Conservation (phyloP, 2,329 filamentous ascomycete species). For the Cryoendolithus antarcticus region DNA sequence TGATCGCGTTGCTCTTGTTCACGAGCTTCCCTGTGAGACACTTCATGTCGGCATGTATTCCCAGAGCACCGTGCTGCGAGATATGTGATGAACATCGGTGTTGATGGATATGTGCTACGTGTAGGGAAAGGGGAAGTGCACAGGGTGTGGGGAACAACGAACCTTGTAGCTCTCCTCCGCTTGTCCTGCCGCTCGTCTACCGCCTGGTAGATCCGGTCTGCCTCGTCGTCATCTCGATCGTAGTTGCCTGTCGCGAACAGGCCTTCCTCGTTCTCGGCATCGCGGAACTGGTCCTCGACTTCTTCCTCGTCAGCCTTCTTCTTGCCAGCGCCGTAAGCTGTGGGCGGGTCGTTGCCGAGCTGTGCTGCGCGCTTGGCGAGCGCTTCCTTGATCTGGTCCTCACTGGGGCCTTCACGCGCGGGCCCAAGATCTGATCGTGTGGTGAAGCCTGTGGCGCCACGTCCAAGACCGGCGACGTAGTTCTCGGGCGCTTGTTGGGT, state of each 20-base stretch:
- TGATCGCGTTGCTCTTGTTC: slow-evolving; percentile 85
- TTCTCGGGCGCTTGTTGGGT: slow-evolving; percentile 58
- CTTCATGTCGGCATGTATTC: slow-evolving; percentile 66
- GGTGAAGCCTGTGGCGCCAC: slow-evolving; percentile 95
- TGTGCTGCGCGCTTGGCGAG: slow-evolving; percentile 85
- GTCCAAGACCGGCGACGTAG: slow-evolving; percentile 83
- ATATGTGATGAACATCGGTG: slow-evolving; percentile 19
- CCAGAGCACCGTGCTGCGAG: slow-evolving; percentile 42
- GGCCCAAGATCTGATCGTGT: slow-evolving; percentile 94
- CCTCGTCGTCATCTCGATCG: slow-evolving; percentile 95
- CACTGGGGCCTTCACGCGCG: slow-evolving; percentile 84
- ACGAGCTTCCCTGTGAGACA: slow-evolving; percentile 71
- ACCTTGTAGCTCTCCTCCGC: slow-evolving; percentile 75
- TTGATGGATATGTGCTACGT: slow-evolving; percentile 11
- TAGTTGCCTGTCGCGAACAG: slow-evolving; percentile 92
- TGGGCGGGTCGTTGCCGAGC: slow-evolving; percentile 59
- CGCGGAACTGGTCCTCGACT: slow-evolving; percentile 74
- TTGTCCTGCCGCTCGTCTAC: slow-evolving; percentile 96
- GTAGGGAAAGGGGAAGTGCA: slow-evolving; percentile 9
- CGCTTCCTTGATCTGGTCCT: slow-evolving; percentile 96
- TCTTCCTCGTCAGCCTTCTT: slow-evolving; percentile 63
- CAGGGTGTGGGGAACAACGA: slow-evolving; percentile 35
- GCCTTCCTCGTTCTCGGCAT: slow-evolving; percentile 93
- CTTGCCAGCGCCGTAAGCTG: slow-evolving; percentile 57
- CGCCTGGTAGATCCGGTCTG: slow-evolving; percentile 87